Evolutionary conservation across 164 flowering plant species (phyloP), one percentile per base, ranked within the genome.

Genomic region (Liquidambar formosana): DNA sequence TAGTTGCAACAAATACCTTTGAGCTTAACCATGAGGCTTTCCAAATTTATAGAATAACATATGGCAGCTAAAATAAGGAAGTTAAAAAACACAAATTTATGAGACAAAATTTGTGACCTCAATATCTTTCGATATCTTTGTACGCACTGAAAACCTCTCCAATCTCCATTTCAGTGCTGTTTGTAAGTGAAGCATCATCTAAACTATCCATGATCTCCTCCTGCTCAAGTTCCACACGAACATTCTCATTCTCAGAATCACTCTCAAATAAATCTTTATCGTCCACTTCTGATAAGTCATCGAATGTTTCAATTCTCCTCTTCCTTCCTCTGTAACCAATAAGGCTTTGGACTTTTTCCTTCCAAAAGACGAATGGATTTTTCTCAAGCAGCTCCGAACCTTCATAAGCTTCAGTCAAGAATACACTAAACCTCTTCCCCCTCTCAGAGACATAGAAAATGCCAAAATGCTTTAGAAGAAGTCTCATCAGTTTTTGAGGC

Each of bases 401-500:
- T 63, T 92, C 84, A 73, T 94, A 94, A 49, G 90, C 97, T 79
- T 94, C 94, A 1, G 86, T 94, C 76, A 92, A 76, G 75, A 86
- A 92, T 63, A 87, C 97, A 70, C 85, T 86, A 61, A 90, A 83
- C 68, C 99, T 87, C 82, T 85, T 92, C 27, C 99, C 99, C 74
- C 97, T 87, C 82, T 92, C 97, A 15, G 97, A 92, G 15, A 94
- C 99, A 70, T 94, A 94, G 66, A 94, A 92, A 33, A 94, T 89
- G 18, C 97, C 97, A 75, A 84, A 83, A 80, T 92, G 97, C 84
- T 92, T 94, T 73, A 94, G 57, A 61, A 94, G 78, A 66, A 94
- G 78, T 75, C 97, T 86, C 97, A 94, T 92, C 71, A 94, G 74
- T 80, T 89, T 92, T 71, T 92, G 97, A n/a, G 97, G 97, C 94